A percentile compares a stretch with the other conserved stretches of the same genome.
Conservation (phyloP, 805 yeast species). For the Kazachstania martiniae region DNA sequence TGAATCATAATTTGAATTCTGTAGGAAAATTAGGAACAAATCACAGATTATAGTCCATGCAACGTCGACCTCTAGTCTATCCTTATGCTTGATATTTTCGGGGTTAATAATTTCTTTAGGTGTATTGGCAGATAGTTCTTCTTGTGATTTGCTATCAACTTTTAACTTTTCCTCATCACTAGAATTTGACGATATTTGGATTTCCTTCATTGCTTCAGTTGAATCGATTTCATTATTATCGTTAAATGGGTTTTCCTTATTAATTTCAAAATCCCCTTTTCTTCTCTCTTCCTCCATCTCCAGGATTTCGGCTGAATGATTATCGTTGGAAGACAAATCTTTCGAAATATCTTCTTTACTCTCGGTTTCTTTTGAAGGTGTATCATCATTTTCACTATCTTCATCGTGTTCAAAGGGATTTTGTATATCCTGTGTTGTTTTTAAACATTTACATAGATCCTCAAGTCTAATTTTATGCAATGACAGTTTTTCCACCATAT, state of each 20-base stretch:
- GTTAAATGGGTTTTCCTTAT: not conserved
- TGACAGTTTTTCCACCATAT: slow-evolving; percentile 80
- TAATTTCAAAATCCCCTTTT: not conserved
- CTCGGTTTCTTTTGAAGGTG: slow-evolving; percentile 1
- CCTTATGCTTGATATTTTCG: slow-evolving; percentile 27
- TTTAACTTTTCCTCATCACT: not conserved
- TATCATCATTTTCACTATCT: slow-evolving; percentile 5
- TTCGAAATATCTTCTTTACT: not conserved
- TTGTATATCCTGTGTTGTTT: slow-evolving; percentile 36
- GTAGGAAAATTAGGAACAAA: slow-evolving; percentile 63
- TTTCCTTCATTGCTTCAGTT: not conserved
- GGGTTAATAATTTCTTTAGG: slow-evolving; percentile 20
- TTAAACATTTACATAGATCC: slow-evolving; percentile 59
- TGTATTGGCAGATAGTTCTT: slow-evolving; percentile 2
- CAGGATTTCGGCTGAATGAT: not conserved
- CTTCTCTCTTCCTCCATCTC: not conserved
- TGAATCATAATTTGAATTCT: slow-evolving; percentile 81
- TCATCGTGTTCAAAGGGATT: slow-evolving; percentile 4
- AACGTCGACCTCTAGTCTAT: slow-evolving; percentile 52
- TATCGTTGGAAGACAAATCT: not conserved
- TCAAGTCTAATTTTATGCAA: slow-evolving; percentile 68
- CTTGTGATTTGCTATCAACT: slow-evolving; percentile 2
- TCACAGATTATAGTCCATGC: slow-evolving; percentile 95
- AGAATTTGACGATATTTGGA: too few species aligned
- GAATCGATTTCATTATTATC: not conserved